phyloP scores from a whole-genome alignment of 106 monocot genomes.

The Posidonia australis region DNA sequence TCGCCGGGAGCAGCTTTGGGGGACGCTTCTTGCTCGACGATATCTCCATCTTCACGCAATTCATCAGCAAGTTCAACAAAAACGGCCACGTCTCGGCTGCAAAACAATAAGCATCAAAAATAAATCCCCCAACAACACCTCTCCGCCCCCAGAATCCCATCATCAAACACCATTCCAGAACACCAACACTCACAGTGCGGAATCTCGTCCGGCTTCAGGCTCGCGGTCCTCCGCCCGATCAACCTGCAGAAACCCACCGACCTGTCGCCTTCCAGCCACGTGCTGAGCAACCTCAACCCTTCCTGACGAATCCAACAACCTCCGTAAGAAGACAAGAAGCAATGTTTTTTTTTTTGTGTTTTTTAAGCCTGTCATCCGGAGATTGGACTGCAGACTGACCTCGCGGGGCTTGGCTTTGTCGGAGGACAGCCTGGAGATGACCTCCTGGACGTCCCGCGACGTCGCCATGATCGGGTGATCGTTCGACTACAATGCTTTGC shows the following conservation, averaged over 20 bases:
- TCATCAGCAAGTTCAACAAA: conserved; percentile 44
- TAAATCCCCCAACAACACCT: neutral
- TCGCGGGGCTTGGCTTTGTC: conserved; percentile 64
- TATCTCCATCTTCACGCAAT: conserved; percentile 60
- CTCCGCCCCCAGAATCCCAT: neutral
- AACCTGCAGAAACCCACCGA: conserved; percentile 52
- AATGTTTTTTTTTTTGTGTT: neutral
- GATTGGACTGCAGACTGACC: conserved; percentile 13
- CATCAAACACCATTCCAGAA: neutral
- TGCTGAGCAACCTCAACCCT: conserved; percentile 57
- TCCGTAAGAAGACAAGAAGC: neutral
- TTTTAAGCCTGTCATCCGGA: no score
- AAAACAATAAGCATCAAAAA: neutral
- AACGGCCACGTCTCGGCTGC: conserved; percentile 84
- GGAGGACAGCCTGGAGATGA: conserved; percentile 79
- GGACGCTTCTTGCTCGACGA: conserved; percentile 51
- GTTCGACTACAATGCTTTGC: no score
- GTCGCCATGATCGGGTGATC: conserved; percentile 61
- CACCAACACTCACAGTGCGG: conserved; percentile 30
- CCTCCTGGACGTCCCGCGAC: conserved; percentile 54
- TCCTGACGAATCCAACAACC: conserved; percentile 27
- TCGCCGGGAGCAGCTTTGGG: conserved; percentile 51
- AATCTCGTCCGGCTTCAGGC: conserved; percentile 39
- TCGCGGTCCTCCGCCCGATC: conserved; percentile 51
- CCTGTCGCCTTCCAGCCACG: conserved; percentile 74